Evolutionary conservation across 176 grass and related monocot species (phyloP).

Genomic region (Oryza coarctata): DNA sequence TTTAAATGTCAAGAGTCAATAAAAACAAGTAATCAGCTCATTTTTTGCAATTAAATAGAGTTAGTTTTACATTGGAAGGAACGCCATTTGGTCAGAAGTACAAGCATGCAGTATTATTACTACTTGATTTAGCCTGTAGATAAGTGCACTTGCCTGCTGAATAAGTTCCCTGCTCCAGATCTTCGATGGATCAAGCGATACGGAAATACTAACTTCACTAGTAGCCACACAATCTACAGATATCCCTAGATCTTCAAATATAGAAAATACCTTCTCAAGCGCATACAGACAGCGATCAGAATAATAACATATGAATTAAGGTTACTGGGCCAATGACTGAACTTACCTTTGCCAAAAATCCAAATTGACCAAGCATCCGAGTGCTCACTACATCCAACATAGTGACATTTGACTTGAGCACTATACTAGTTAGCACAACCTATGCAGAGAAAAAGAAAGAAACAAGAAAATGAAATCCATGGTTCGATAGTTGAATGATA

Average conservation of each 20-base stretch:
- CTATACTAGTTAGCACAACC: conserved; percentile 92
- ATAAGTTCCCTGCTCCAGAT: conserved; percentile 83
- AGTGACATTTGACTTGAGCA: conserved; percentile 92
- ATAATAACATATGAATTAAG: neutral
- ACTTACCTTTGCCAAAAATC: conserved; percentile 85
- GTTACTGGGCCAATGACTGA: neutral
- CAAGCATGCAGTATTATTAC: neutral
- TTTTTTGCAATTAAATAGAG: neutral
- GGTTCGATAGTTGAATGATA: neutral
- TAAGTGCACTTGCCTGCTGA: conserved; percentile 60
- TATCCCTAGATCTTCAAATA: conserved; percentile 92
- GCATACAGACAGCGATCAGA: conserved; percentile 12
- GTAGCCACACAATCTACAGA: conserved; percentile 96
- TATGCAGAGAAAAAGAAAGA: conserved; percentile 28
- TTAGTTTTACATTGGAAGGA: neutral
- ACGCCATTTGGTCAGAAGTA: neutral
- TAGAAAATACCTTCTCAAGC: conserved; percentile 73
- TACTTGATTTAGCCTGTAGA: neutral
- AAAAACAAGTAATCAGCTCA: neutral
- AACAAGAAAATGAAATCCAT: neutral
- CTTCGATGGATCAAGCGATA: conserved; percentile 89
- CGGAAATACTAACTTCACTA: conserved; percentile 94
- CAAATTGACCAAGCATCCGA: conserved; percentile 94
- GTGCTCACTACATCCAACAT: conserved; percentile 98
- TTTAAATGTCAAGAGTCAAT: neutral